Conservation (phyloP, 257 asterid species). For the Capsicum rhomboideum region DNA sequence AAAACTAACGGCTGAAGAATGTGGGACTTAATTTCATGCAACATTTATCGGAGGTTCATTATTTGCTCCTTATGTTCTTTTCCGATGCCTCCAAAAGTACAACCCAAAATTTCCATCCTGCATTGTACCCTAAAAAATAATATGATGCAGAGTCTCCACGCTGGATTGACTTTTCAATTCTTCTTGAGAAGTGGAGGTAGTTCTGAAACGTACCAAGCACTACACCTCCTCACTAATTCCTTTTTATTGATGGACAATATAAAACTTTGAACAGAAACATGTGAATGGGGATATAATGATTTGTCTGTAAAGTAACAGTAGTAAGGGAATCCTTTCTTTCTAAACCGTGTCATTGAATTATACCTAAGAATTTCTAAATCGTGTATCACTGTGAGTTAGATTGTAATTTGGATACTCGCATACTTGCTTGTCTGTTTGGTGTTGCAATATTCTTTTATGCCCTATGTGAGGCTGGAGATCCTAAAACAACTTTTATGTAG, state of each 20-base stretch:
- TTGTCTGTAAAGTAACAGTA: background rate
- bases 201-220: background rate
- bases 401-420: background rate
- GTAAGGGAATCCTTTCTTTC: background rate
- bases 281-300: background rate
- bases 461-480: background rate
- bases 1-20: background rate
- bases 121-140: background rate
- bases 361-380: too few species aligned
- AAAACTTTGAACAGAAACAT: background rate
- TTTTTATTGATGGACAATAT: background rate
- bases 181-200: background rate
- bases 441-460: background rate
- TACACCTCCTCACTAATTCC: background rate
- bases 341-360: too few species aligned
- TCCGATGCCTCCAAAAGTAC: background rate
- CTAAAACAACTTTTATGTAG: background rate
- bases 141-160: background rate
- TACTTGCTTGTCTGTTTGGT: background rate
- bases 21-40: background rate
- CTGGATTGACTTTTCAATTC: background rate
- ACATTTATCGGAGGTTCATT: background rate
- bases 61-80: background rate
- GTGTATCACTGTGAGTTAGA: too few species aligned
- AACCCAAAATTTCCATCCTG: background rate